A percentile compares a stretch with the other conserved stretches of the same genome.
Conservation (phyloP, 345 rosid species). For the Euphorbia tirucalli region DNA sequence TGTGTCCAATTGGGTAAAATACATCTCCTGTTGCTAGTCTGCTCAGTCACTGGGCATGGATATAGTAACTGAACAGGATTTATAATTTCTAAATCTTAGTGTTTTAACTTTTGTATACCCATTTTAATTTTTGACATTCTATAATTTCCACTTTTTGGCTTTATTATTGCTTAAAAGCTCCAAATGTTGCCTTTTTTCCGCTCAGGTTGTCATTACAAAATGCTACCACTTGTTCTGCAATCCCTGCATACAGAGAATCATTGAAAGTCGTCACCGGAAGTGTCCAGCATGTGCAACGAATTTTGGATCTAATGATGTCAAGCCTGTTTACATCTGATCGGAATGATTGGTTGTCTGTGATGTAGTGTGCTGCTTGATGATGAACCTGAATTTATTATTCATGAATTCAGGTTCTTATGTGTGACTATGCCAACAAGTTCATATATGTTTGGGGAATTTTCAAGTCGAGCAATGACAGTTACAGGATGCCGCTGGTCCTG, state of each 20-base stretch:
- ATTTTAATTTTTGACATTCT: neutral
- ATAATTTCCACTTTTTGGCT: neutral
- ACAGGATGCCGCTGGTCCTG: constrained; percentile 16
- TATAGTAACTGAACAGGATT: neutral
- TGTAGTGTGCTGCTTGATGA: neutral
- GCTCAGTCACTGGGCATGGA: too few relatives aligned
- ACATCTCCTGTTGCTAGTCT: neutral
- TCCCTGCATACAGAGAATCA: constrained; percentile 70
- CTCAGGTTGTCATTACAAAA: constrained; percentile 91
- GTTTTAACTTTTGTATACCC: neutral
- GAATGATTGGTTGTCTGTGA: neutral
- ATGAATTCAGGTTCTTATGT: neutral
- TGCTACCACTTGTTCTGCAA: constrained; percentile 96
- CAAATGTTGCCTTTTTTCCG: constrained; percentile 1
- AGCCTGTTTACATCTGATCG: constrained; percentile 85
- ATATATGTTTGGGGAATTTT: too few relatives aligned
- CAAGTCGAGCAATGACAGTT: neutral
- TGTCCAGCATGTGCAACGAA: constrained; percentile 80
- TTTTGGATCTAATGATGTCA: constrained; percentile 87
- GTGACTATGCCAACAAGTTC: constrained; percentile 17
- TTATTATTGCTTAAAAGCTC: neutral
- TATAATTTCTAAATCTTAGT: neutral
- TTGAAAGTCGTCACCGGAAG: constrained; percentile 76
- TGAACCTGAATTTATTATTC: neutral
- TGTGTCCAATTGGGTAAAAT: neutral